Percentiles rank a stretch among this genome's conserved stretches.
Evolutionary conservation across 495 filamentous ascomycete genomes (phyloP).

Genomic region (Talaromyces adpressus): DNA sequence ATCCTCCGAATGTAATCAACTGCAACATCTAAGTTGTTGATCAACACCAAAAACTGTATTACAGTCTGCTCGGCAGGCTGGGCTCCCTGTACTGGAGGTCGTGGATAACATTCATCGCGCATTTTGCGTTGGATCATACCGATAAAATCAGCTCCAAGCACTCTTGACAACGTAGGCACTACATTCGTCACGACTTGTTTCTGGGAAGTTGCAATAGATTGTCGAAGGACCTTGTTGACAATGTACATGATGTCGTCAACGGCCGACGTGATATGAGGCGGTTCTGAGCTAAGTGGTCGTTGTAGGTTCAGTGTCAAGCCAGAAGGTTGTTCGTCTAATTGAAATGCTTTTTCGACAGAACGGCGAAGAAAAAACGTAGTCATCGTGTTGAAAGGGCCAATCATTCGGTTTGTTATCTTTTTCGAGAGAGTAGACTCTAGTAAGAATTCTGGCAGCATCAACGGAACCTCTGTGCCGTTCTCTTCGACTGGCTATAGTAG

Average conservation of each 20-base stretch:
- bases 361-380: slow-evolving; percentile 94
- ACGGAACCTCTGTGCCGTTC: slow-evolving; percentile 19
- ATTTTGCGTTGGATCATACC: slow-evolving; percentile 97
- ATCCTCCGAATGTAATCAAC: slow-evolving; percentile 87
- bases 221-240: slow-evolving; percentile 81
- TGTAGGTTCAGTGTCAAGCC: slow-evolving; percentile 68
- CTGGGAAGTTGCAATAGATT: slow-evolving; percentile 80
- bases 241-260: slow-evolving; percentile 99
- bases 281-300: slow-evolving; percentile 58
- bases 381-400: slow-evolving; percentile 75
- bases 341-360: slow-evolving; percentile 94
- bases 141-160: slow-evolving; percentile 90
- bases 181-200: slow-evolving; percentile 65
- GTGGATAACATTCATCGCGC: slow-evolving; percentile 89
- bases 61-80: slow-evolving; percentile 78
- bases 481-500: slow-evolving; percentile 15
- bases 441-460: slow-evolving; percentile 59
- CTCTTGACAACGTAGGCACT: slow-evolving; percentile 69
- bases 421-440: slow-evolving; percentile 63
- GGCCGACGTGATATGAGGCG: slow-evolving; percentile 88
- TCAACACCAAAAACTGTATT: slow-evolving; percentile 79
- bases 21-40: slow-evolving; percentile 89
- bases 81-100: slow-evolving; percentile 62
- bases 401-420: slow-evolving; percentile 68
- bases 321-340: slow-evolving; percentile 87